Evolutionary conservation across 495 filamentous ascomycete genomes (phyloP).

Genomic region (Hypoxylon fragiforme): DNA sequence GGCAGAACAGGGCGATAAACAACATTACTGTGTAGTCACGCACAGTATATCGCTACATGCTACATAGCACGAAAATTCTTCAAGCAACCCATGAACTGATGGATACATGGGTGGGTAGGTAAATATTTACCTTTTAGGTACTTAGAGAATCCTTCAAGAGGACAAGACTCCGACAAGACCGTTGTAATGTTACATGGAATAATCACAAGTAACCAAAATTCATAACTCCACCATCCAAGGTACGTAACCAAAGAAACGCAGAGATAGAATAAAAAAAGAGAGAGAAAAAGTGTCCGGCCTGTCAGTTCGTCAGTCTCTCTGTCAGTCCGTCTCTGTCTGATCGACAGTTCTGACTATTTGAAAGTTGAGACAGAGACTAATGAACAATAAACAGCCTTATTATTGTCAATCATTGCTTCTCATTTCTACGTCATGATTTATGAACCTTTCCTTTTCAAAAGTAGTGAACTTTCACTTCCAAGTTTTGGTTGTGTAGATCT

Average conservation of each 20-base stretch:
- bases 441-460: neutral
- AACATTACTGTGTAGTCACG: no score
- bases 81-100: no score
- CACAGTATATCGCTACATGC: no score
- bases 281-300: no score
- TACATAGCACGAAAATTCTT: neutral
- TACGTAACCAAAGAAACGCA: no score
- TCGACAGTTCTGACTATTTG: conserved; percentile 1
- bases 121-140: no score
- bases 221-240: conserved; percentile 17
- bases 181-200: conserved; percentile 2
- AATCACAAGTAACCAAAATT: conserved; percentile 7
- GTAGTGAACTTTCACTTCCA: neutral
- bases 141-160: no score
- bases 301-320: neutral
- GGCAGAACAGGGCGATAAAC: neutral
- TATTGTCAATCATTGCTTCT: neutral
- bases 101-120: no score
- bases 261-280: no score
- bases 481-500: neutral
- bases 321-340: no score
- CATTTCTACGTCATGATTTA: neutral
- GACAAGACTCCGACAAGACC: neutral
- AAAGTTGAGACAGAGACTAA: conserved; percentile 14
- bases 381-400: no score